Base-by-base conservation (phyloP, 2,329 filamentous ascomycete species). In the Rhytidhysteron rufulum region DNA sequence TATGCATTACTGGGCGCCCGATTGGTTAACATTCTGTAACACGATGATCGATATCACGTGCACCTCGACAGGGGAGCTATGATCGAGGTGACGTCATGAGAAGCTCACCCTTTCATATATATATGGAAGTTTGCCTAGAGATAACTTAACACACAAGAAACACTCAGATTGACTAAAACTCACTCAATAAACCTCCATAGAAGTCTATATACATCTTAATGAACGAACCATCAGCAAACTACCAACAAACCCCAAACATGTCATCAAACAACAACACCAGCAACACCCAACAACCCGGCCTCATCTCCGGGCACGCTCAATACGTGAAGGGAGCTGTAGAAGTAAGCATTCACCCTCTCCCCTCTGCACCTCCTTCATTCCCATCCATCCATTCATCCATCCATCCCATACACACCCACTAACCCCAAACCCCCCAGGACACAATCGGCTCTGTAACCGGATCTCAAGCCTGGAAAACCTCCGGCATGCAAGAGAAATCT, bases 261-360 rank as follows among this genome's bases (percentile, higher is more conserved):
- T n/a, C n/a, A n/a, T n/a, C n/a, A n/a, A n/a, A n/a, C n/a, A n/a
- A n/a, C n/a, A n/a, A n/a, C n/a, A n/a, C n/a, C n/a, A n/a, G n/a
- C n/a, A n/a, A n/a, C n/a, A n/a, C n/a, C n/a, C 60, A 72, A 44
- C 68, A 79, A 44, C 77, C 82, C 16, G 74, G 80, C 32, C 79
- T 87, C 48, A 56, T 86, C 31, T 70, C 74, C 43, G 74, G 77
- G 31, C 83, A 86, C 58, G 80, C 73, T 22, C 78, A 85, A 55
- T 87, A 85, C 54, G 73, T 79, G 54, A 86, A 86, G 55, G 83
- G 83, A 38, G 79, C 79, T 5, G 75, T 79, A 40, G 80, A 84
- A 68, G 83, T 82, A 63, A 41, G 64, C 55, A 19, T 17, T 24
- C 30, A 32, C 33, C 39, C 31, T 34, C 17, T 27, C 35, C 16